Evolutionary conservation across 495 filamentous ascomycete species (phyloP).

Genomic region (Jackrogersella multiformis): DNA sequence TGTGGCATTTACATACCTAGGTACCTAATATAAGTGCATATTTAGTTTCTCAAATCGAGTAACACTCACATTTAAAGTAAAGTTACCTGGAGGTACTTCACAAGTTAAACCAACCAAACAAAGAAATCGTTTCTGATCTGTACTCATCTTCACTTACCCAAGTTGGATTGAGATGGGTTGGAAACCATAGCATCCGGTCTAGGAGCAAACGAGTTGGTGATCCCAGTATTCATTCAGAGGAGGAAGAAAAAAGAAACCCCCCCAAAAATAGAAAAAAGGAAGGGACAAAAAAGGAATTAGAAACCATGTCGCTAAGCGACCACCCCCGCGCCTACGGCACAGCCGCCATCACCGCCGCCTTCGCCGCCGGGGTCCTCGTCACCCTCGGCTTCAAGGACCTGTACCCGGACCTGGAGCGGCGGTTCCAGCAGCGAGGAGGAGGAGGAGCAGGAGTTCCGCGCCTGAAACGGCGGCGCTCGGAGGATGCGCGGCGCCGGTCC

Average conservation of each 20-base stretch:
- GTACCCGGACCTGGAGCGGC: constrained; percentile 72
- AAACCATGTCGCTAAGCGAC: constrained; percentile 61
- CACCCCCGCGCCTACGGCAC: constrained; percentile 65
- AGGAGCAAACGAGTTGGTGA: background rate
- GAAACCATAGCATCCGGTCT: background rate
- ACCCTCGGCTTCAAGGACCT: constrained; percentile 80
- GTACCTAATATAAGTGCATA: background rate
- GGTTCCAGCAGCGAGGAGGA: constrained; percentile 62
- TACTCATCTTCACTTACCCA: background rate
- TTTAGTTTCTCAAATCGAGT: constrained; percentile 2
- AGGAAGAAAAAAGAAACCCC: background rate
- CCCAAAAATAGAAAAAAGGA: too few relatives aligned
- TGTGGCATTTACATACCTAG: too few relatives aligned
- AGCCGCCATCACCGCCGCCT: constrained; percentile 71
- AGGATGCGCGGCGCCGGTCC: constrained; percentile 38
- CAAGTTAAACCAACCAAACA: too few relatives aligned
- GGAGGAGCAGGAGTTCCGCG: too few relatives aligned
- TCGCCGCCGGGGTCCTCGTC: constrained; percentile 74
- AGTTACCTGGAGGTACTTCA: constrained; percentile 27
- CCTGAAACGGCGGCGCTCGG: constrained; percentile 13
- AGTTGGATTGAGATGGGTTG: constrained; percentile 8
- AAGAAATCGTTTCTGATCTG: background rate
- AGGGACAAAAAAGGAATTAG: too few relatives aligned
- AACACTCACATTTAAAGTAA: too few relatives aligned
- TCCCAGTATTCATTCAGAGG: background rate